Base-by-base conservation (phyloP, 805 yeast species). In the Kluyveromyces siamensis region DNA sequence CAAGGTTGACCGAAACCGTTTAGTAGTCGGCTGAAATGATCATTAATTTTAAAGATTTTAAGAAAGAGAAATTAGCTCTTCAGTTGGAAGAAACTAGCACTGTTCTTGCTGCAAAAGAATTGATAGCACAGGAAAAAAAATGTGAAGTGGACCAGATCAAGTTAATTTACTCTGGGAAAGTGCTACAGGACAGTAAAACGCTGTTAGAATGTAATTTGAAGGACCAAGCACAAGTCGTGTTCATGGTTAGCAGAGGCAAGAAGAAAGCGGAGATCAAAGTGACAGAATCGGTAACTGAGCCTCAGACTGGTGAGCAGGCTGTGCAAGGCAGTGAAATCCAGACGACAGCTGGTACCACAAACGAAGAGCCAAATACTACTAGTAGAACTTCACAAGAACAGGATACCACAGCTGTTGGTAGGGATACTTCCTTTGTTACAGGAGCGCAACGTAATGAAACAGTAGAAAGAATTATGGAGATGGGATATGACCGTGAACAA, bases 111-210 rank as follows among this genome's bases (percentile, higher is more conserved):
- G 82, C 82, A 17, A 91, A 90, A 68, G 82, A 80, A 58, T 79
- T 79, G 57, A 73, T 93, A 46, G 93, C 89, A 1, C 69, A 72
- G 18, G 71, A 75, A 49, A 84, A 86, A 58, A 79, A 75, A 14
- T 83, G 87, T 57, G 91, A 83, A 21, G 76, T 80, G 1, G 67
- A 77, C 2, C 90, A 83, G 61, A 80, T 91, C 64, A 91, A 90
- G 71, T 80, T 93, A 61, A 96, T 93, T 52, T 93, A 84, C 66
- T 88, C 97, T 1, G 96, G 90, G 45, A 89, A 89, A 63, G 91
- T 93, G 41, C 79, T 93, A 45, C 87, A 80, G 60, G 96, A 93
- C 70, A 86, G 79, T 42, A 85, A 87, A 62, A 74, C 84, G 2
- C 73, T 91, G 50, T 84, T 76, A 45, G 74, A 77, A 8, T 83